phyloP scores from a whole-genome alignment of 371 early-diverging fungal species.

The Syncephalastrum sp. region DNA sequence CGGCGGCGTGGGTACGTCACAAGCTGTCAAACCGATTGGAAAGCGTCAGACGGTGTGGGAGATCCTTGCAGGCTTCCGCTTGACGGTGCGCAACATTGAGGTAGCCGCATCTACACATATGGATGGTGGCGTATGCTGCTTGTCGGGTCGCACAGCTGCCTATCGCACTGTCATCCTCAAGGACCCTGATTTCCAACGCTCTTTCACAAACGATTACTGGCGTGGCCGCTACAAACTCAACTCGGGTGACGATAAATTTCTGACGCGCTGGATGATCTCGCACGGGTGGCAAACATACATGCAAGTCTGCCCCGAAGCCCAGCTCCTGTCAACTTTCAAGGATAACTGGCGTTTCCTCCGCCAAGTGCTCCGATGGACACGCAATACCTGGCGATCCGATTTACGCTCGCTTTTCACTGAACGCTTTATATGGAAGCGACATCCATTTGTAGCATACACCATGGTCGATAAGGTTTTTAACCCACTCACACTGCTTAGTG shows the following conservation, averaged over 20 bases:
- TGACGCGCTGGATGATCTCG: constrained; percentile 77
- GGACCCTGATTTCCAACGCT: constrained; percentile 70
- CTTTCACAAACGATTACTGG: constrained; percentile 75
- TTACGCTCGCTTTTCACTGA: constrained; percentile 66
- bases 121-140: constrained; percentile 76
- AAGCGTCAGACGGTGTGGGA: constrained; percentile 71
- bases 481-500: constrained; percentile 70
- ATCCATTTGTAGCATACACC: constrained; percentile 74
- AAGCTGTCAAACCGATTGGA: constrained; percentile 54
- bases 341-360: constrained; percentile 77
- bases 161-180: constrained; percentile 73
- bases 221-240: constrained; percentile 69
- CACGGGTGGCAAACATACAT: constrained; percentile 73
- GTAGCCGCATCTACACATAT: constrained; percentile 76
- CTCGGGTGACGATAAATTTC: constrained; percentile 77
- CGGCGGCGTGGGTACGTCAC: constrained; percentile 79
- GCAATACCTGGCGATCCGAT: constrained; percentile 79
- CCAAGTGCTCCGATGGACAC: constrained; percentile 73
- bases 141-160: constrained; percentile 79
- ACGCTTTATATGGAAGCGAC: constrained; percentile 61
- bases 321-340: constrained; percentile 72
- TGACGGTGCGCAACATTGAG: constrained; percentile 75
- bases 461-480: constrained; percentile 80
- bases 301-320: constrained; percentile 73
- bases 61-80: constrained; percentile 68